These are phyloP conservation scores for Gossypium gossypioides DNA, from an alignment of 441 rosid genomes.

Conservation along the genomic window DNA sequence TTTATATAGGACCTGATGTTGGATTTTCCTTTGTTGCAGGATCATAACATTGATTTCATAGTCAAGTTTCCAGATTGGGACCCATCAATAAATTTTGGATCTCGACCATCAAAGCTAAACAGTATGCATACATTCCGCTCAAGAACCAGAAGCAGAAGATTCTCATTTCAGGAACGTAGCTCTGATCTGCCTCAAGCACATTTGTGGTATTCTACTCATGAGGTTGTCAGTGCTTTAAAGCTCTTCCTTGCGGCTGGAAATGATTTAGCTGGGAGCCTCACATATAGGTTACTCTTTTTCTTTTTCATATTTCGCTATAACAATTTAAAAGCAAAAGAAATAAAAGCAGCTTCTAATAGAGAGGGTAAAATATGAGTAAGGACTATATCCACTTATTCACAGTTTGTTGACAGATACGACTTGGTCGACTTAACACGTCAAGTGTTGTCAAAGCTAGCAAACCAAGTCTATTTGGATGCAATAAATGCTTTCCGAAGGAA, in stretches of 20 bases:
- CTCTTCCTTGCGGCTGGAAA: constrained; percentile 67
- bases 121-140: constrained; percentile 21
- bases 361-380: neutral
- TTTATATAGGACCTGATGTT: neutral
- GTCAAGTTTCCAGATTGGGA: constrained; percentile 91
- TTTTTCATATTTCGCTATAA: neutral
- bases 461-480: constrained; percentile 63
- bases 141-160: constrained; percentile 40
- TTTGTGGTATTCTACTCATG: constrained; percentile 73
- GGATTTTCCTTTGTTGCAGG: constrained; percentile 37
- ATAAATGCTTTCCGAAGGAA: constrained; percentile 47
- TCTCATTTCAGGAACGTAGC: constrained; percentile 37
- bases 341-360: neutral
- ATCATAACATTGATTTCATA: constrained; percentile 88
- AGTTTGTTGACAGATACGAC: constrained; percentile 57
- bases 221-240: constrained; percentile 49
- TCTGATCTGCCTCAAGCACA: constrained; percentile 63
- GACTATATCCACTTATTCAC: neutral
- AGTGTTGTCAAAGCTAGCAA: constrained; percentile 86
- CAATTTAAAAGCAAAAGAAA: neutral
- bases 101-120: constrained; percentile 23
- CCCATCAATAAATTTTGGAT: constrained; percentile 37
- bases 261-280: constrained; percentile 51
- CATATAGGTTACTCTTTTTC: constrained; percentile 51
- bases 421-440: constrained; percentile 87